phyloP scores from a whole-genome alignment of 2,329 filamentous ascomycete genomes.

The Penicillium vulpinum region DNA sequence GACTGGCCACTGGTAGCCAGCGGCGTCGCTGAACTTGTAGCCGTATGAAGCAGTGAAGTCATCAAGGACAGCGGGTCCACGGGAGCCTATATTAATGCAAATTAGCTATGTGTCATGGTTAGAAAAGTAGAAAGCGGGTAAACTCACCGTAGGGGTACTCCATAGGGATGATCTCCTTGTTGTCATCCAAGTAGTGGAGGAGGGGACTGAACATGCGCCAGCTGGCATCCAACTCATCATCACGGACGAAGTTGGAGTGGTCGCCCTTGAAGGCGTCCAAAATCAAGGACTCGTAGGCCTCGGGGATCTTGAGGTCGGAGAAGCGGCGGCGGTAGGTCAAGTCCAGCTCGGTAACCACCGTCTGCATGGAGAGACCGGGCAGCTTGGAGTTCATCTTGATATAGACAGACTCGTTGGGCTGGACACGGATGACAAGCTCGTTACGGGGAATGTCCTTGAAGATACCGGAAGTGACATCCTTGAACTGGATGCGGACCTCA shows the following conservation, averaged over 20 bases:
- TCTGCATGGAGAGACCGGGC: conserved; percentile 98
- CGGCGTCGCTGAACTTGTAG: conserved; percentile 97
- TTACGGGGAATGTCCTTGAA: conserved; percentile 99
- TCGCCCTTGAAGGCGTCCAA: conserved; percentile 97
- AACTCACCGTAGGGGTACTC: conserved; percentile 95
- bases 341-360: conserved; percentile 95
- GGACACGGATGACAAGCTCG: conserved; percentile 97
- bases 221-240: conserved; percentile 93
- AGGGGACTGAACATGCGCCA: conserved; percentile 99
- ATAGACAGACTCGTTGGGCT: conserved; percentile 99
- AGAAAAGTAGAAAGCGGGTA: neutral
- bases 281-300: conserved; percentile 97
- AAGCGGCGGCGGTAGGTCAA: conserved; percentile 97
- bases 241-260: conserved; percentile 98
- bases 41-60: conserved; percentile 98
- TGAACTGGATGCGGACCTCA: conserved; percentile 98
- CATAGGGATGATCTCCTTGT: conserved; percentile 99
- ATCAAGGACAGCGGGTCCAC: conserved; percentile 91
- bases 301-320: conserved; percentile 98
- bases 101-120: neutral
- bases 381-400: conserved; percentile 99
- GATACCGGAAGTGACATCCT: conserved; percentile 97
- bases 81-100: conserved; percentile 66
- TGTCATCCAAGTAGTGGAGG: conserved; percentile 96
- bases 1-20: conserved; percentile 92